Evolutionary conservation across 441 rosid species (phyloP), one percentile per base, ranked within the genome.

Genomic region (Populus hybrid): DNA sequence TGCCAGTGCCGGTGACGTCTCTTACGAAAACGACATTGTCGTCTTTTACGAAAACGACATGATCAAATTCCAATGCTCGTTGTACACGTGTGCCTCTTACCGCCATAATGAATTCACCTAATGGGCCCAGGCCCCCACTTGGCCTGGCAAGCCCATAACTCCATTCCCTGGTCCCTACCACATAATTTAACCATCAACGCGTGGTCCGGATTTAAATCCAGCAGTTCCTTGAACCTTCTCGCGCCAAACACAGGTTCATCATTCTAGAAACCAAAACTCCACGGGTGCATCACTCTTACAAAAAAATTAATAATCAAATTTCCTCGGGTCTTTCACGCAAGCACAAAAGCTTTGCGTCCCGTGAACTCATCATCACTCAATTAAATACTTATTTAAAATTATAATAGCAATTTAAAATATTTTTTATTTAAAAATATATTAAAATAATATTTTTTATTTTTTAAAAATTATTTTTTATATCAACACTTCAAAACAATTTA

Each of bases 121-220:
- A 4, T 10, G 31, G 76, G 73, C 61, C 33, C 56, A 69, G 29
- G 9, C 70, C 1, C 2, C 69, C 53, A 9, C 23, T 28, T 20
- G 50, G n/a, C 65, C 65, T 64, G 56, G 14, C 12, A 50, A 71
- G 23, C 64, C 64, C 36, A 14, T 12, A 45, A 71, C 61, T 6
- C 9, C 7, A 24, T 20, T 42, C 28, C 64, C 64, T 11, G 14
- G 29, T 42, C 28, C 64, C 64, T 11, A 11, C 56, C 68, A 21
- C 23, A 73, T 3, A 12, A 67, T 29, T 6, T 6, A 7, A 36
- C 8, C 3, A 1, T 53, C 10, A 72, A 56, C 66, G 20, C 12
- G 75, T n/a, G 68, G 75, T 73, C 50, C 68, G 29, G 45, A 26
- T 73, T 59, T 21, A 59, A 73, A 63, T 12, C 18, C 74, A 7